Evolutionary conservation across 495 filamentous ascomycete species (phyloP), one percentile per base, ranked within the genome.

Genomic region (Penicillium salamii): DNA sequence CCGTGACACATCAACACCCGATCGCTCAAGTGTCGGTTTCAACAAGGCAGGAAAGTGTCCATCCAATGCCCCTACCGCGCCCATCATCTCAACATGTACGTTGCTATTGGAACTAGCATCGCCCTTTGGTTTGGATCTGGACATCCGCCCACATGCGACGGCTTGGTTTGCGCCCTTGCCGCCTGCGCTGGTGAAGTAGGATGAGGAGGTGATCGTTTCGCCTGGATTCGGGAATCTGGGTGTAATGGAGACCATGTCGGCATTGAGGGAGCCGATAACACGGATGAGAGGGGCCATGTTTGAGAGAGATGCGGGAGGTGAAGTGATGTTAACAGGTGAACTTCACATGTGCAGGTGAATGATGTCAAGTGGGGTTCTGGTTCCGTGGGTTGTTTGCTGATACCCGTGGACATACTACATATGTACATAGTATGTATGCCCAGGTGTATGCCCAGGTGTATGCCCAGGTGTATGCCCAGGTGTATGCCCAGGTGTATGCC

Each of bases 151-250:
- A 58, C 79, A 83, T 6, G 92, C 92, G 34, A 96, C 88, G 37
- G 90, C 90, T 71, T 97, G 93, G 75, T 98, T 98, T 28, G 90
- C 90, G 52, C 93, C 93, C 71, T 98, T 98, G 34, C 93, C 93
- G 46, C 93, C 93, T 12, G 85, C 82, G 40, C 86, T 91, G 34
- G 82, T 88, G 62, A 79, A 75, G 75, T 93, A 95, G 5, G 81
- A 81, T 45, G 72, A 76, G n/a, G 89, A 77, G 2, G 86, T 91
- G 32, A 98, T 78, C 3, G 93, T 98, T 61, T 98, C 93, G 49
- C 93, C 93, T 3, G 86, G 78, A 0, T 72, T 66, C 2, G 93
- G 93, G 50, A 96, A 77, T 32, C 93, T 90, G 0, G 89, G 77
- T 24, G 92, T 95, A 50, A 86, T 80, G 32, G 89, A 90, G 35